These are phyloP conservation scores for Eustoma russellianum DNA, from an alignment of 257 asterid species.

Conservation along the genomic window DNA sequence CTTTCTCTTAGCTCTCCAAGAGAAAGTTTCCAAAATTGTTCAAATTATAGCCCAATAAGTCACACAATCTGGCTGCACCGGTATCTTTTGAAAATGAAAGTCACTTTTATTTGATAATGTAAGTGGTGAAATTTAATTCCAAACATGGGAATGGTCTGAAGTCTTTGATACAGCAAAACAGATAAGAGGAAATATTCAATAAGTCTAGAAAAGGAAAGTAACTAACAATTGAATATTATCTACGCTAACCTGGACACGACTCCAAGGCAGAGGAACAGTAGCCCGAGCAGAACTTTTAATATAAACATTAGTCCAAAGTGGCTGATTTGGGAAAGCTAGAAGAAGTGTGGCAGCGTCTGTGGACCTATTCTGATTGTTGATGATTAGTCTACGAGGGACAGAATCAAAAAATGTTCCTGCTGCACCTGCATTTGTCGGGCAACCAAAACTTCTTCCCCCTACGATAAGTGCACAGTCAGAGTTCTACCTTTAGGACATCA, in stretches of 20 bases:
- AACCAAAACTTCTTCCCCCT: constrained; percentile 92
- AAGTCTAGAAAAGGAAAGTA: too few relatives aligned
- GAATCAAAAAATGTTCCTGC: constrained; percentile 91
- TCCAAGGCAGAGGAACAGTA: constrained; percentile 74
- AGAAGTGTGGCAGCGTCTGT: constrained; percentile 78
- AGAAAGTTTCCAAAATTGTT: too few relatives aligned
- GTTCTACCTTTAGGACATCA: background rate
- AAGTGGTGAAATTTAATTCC: too few relatives aligned
- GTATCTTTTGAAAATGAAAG: too few relatives aligned
- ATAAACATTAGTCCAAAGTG: constrained; percentile 84
- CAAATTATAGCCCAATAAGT: too few relatives aligned
- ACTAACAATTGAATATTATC: background rate
- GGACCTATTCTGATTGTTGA: constrained; percentile 63
- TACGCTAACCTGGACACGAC: constrained; percentile 67
- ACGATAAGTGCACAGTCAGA: constrained; percentile 9
- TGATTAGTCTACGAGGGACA: constrained; percentile 73
- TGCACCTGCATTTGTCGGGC: constrained; percentile 80
- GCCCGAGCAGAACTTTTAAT: constrained; percentile 64
- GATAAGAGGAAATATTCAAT: background rate
- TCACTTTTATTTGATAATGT: too few relatives aligned
- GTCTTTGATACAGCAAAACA: background rate
- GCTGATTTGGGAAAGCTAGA: constrained; percentile 76
- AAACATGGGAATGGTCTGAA: background rate
- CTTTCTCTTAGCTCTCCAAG: too few relatives aligned
- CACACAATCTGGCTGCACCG: too few relatives aligned